Conservation (phyloP, 176 grass and related monocot species). For the Carex pumila region DNA sequence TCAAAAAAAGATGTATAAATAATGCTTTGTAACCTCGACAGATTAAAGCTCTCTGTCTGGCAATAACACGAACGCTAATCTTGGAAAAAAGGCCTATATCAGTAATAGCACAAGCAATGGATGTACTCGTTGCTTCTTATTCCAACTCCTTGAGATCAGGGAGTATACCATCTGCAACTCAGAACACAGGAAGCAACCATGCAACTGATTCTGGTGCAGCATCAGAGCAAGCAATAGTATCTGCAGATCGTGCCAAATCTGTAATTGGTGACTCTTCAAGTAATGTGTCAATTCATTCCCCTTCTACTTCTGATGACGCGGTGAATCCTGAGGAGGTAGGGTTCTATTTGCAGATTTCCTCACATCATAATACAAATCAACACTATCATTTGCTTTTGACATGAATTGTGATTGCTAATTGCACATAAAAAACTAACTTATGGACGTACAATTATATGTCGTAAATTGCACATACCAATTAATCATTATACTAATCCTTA, state of each 20-base stretch:
- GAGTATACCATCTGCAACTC: slow-evolving; percentile 28
- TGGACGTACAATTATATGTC: no score
- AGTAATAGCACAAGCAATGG: slow-evolving; percentile 63
- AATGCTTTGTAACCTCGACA: slow-evolving; percentile 20
- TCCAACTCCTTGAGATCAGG: slow-evolving; percentile 54
- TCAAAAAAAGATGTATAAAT: not conserved
- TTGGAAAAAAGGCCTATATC: slow-evolving; percentile 66
- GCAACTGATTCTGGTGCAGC: slow-evolving; percentile 16
- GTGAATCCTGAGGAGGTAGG: slow-evolving; percentile 9
- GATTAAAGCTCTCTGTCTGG: slow-evolving; percentile 74
- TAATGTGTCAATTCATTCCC: slow-evolving; percentile 29
- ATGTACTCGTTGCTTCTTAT: slow-evolving; percentile 84
- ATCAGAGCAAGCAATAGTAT: not conserved
- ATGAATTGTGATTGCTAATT: not conserved
- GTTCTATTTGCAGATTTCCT: slow-evolving; percentile 17
- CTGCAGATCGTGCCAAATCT: slow-evolving; percentile 28
- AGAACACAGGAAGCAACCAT: slow-evolving; percentile 44
- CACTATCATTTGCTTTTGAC: not conserved
- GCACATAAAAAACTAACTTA: not conserved
- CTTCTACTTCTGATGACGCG: slow-evolving; percentile 55
- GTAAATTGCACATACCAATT: no score
- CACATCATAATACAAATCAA: slow-evolving; percentile 2
- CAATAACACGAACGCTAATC: slow-evolving; percentile 68
- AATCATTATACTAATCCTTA: not conserved
- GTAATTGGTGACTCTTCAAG: slow-evolving; percentile 20